Conservation (phyloP, 2,329 filamentous ascomycete species). For the Colletotrichum eremochloae region DNA sequence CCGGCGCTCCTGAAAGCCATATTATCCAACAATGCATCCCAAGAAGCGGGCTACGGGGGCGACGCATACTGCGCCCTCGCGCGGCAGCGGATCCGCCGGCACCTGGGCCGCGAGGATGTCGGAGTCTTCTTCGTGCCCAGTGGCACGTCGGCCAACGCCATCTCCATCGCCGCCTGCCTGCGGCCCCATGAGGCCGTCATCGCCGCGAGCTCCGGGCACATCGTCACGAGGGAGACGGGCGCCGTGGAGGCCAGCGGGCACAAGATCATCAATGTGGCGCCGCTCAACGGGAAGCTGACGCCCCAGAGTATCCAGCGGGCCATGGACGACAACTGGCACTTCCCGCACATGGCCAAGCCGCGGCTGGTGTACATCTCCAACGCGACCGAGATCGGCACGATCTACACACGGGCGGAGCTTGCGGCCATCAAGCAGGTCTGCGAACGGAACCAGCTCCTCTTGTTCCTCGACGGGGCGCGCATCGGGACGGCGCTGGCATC, state of each 20-base stretch:
- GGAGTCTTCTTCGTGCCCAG: slow-evolving; percentile 66
- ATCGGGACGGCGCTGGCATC: slow-evolving; percentile 58
- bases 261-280: slow-evolving; percentile 63
- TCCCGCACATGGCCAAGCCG: slow-evolving; percentile 65
- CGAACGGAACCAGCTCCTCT: slow-evolving; percentile 55
- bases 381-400: slow-evolving; percentile 63
- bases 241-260: slow-evolving; percentile 65
- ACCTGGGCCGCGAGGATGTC: slow-evolving; percentile 52
- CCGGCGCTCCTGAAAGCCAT: slow-evolving; percentile 63
- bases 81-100: slow-evolving; percentile 52
- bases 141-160: slow-evolving; percentile 65
- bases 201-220: slow-evolving; percentile 63
- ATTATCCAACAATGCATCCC: slow-evolving; percentile 57
- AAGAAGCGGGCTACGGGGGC: slow-evolving; percentile 62
- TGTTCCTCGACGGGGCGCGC: slow-evolving; percentile 64
- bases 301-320: slow-evolving; percentile 57
- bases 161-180: slow-evolving; percentile 64
- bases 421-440: slow-evolving; percentile 58
- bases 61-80: slow-evolving; percentile 60
- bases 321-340: slow-evolving; percentile 63
- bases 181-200: slow-evolving; percentile 65
- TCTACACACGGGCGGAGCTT: slow-evolving; percentile 60
- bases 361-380: slow-evolving; percentile 66
- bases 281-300: slow-evolving; percentile 62
- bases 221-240: slow-evolving; percentile 63